Base-by-base conservation (phyloP, 148 eudicot species). In the Chenopodium album region DNA sequence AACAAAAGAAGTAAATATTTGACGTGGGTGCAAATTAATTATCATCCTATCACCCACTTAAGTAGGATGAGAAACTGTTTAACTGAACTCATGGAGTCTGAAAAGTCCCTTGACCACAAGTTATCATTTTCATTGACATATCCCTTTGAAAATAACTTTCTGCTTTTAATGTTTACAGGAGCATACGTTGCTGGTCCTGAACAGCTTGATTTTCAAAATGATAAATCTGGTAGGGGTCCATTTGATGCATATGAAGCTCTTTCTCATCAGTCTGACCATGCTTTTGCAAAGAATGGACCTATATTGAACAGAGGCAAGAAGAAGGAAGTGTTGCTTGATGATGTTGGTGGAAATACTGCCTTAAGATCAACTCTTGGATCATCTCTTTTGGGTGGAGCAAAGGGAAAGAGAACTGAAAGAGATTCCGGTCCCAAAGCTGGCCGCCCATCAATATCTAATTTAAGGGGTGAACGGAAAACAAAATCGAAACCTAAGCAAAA, bases 401-500 rank as follows among this genome's bases (percentile, higher is more conserved):
- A 91, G 85, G 97, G 97, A 68, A 95, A 93, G 86, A 91, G 97
- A 87, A 94, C 92, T 79, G 98, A 93, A 29, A 87, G 97, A 80
- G 98, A 92, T 75, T 37, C 80, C 52, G 77, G 85, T 77, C 81
- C 91, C 67, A 90, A 89, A 84, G 84, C 82, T n/a, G 91, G 90
- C 28, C 89, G 94, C 56, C 87, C 88, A 16, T 88, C 90, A 26
- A 87, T 85, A 47, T 85, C 87, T n/a, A 89, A 88, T 78, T 75
- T 80, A 22, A 92, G 85, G 81, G 98, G 97, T 50, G 97, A 93
- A 65, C 88, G 94, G 34, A 93, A 89, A 84, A 86, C 92, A 56
- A 95, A 95, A 86, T 47, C 97, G 48, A 93, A 95, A 89, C 96
- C 93, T 52, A 95, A 95, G 87, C 98, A 92, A 82, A 95, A 87